A percentile compares a stretch with the other conserved stretches of the same genome.
Evolutionary conservation across 192 early-diverging fungal species (phyloP).

Genomic region (Gigaspora rosea): DNA sequence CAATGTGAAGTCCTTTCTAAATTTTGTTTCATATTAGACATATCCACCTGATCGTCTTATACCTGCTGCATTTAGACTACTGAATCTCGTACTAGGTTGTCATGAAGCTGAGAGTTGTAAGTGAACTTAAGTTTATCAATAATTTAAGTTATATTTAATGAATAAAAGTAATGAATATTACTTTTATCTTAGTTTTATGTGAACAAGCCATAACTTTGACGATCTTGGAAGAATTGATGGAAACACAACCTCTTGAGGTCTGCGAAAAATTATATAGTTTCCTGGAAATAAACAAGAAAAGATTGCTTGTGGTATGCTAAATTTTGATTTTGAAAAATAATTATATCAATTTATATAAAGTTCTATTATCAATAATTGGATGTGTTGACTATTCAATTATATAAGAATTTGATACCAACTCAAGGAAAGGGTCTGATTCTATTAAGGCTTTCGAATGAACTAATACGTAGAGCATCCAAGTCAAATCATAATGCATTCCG

Average conservation of each 20-base stretch:
- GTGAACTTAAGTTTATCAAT: not conserved
- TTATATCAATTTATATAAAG: not conserved
- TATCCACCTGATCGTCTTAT: no score
- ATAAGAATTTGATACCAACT: slow-evolving; percentile 38
- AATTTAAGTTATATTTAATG: not conserved
- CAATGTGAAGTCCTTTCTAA: not conserved
- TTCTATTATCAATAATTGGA: not conserved
- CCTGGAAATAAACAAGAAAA: slow-evolving; percentile 11
- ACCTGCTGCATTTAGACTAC: no score
- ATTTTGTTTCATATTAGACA: not conserved
- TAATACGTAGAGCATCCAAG: slow-evolving; percentile 87
- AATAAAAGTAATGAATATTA: not conserved
- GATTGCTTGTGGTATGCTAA: slow-evolving; percentile 21
- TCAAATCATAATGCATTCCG: slow-evolving; percentile 76
- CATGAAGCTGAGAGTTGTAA: not conserved
- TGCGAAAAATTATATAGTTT: slow-evolving; percentile 19
- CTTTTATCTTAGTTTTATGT: slow-evolving; percentile 11
- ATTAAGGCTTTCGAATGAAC: slow-evolving; percentile 83
- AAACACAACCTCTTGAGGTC: slow-evolving; percentile 22
- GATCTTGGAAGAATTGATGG: slow-evolving; percentile 19
- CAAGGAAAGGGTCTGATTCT: slow-evolving; percentile 85
- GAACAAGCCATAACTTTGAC: slow-evolving; percentile 5
- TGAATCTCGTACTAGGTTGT: not conserved
- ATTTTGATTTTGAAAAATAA: not conserved
- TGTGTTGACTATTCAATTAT: not conserved